Evolutionary conservation across 305 asterid genomes (phyloP), one percentile per base, ranked within the genome.

Genomic region (Solanum chacoense): DNA sequence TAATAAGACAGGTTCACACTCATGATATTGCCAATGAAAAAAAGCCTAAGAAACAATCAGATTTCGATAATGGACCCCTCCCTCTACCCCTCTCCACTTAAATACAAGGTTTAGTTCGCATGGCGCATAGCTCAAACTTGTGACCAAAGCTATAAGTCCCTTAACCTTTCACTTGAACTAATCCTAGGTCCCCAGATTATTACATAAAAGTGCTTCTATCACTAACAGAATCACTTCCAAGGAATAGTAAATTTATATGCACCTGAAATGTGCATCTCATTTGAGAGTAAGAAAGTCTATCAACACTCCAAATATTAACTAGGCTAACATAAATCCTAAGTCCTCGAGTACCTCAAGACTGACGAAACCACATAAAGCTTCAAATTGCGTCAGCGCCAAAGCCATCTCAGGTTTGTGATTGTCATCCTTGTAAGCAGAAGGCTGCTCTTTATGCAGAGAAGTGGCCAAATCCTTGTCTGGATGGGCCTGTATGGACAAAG

Each of bases 331-430:
- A 76, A 35, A 18, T 35, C 37, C 7, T 65, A 84, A 77, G 85
- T 42, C 65, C 34, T 69, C 87, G 59, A 74, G 86, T 94, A 97
- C 98, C 98, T 95, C 94, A 76, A 92, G 91, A 91, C 91, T 92
- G 87, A 96, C 91, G 87, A 97, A 97, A 1, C 99, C 98, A 63
- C 99, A 97, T 85, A 97, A 87, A 85, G 99, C 97, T 94, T 95
- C 99, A 87, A 96, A 97, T n/a, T 94, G 91, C 0, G 97, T 97
- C 50, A 97, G 79, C 1, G 99, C 99, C 93, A 97, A 92, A 76
- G 99, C 98, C 98, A 97, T 97, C 94, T 95, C 99, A 7, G 98
- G 99, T 93, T 97, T 97, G 95, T 97, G 99, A 94, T 95, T 97
- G 71, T 90, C 98, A 87, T 97, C 99, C 91, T 94, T 97, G 37